Conservation (phyloP, 495 filamentous ascomycete species). For the Massariosphaeria phaeospora region DNA sequence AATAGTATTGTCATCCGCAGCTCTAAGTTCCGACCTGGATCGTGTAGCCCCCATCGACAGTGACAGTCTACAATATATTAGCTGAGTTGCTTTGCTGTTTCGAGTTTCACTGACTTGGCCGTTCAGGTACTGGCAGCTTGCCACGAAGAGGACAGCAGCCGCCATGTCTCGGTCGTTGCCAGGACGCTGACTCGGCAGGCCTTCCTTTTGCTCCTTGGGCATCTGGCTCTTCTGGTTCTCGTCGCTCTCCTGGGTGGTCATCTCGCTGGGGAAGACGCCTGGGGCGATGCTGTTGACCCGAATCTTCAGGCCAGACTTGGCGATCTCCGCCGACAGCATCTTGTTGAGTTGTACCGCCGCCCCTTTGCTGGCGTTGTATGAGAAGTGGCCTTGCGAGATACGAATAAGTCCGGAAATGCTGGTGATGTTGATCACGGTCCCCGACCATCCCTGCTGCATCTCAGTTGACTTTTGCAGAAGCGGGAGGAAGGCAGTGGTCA, state of each 20-base stretch:
- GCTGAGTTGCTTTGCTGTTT: neutral
- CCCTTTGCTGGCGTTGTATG: constrained; percentile 51
- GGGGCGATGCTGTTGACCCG: constrained; percentile 49
- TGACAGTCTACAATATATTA: constrained; percentile 2
- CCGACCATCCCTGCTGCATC: constrained; percentile 22
- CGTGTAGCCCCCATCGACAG: constrained; percentile 32
- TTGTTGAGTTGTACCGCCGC: constrained; percentile 52
- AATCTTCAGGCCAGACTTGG: constrained; percentile 43
- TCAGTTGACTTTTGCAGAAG: constrained; percentile 31
- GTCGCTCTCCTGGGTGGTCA: constrained; percentile 51
- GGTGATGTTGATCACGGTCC: constrained; percentile 29
- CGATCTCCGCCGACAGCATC: constrained; percentile 50
- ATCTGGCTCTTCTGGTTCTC: constrained; percentile 62
- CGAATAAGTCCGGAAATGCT: constrained; percentile 48
- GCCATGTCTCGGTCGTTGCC: constrained; percentile 75
- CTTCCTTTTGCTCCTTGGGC: constrained; percentile 55
- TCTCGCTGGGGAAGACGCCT: constrained; percentile 52
- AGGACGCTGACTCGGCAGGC: constrained; percentile 56
- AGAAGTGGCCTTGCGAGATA: constrained; percentile 50
- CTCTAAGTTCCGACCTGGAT: constrained; percentile 32
- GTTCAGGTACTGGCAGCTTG: constrained; percentile 66
- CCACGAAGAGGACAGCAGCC: constrained; percentile 56
- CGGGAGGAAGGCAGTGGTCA: constrained; percentile 41
- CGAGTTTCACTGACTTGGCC: constrained; percentile 44
- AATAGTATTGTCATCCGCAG: no score